A percentile compares a stretch with the other conserved stretches of the same genome.
phyloP scores from a whole-genome alignment of 257 asterid species.

The Marsdenia floribunda region DNA sequence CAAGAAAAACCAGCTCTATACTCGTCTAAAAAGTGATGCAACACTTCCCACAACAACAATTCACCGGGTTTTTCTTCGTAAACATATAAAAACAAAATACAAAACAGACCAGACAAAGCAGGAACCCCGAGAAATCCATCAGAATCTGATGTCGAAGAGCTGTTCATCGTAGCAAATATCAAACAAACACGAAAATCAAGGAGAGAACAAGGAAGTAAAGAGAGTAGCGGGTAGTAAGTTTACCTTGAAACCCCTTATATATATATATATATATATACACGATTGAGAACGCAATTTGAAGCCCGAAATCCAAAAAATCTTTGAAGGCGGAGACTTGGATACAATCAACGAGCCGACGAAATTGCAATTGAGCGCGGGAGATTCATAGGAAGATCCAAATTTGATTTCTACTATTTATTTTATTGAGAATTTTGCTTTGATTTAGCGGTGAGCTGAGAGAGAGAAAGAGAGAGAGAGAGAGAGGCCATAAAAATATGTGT shows the following conservation, averaged over 20 bases:
- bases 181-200: not conserved
- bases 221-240: not conserved
- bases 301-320: not conserved
- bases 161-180: not conserved
- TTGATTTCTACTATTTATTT: not conserved
- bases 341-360: not conserved
- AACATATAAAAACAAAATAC: not conserved
- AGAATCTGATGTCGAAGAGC: not conserved
- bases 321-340: not conserved
- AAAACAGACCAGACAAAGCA: not conserved
- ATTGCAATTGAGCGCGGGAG: constrained; percentile 21
- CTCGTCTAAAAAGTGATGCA: not conserved
- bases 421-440: not conserved
- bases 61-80: not conserved
- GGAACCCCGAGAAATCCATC: not conserved
- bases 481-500: not conserved
- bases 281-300: not conserved
- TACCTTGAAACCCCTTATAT: not conserved
- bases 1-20: not conserved
- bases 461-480: not conserved
- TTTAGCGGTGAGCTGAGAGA: not conserved
- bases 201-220: not conserved
- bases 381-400: not conserved
- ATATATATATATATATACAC: too few relatives aligned
- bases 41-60: not conserved